Conservation (phyloP, 2,329 filamentous ascomycete genomes). For the Chlorencoelia australis region DNA sequence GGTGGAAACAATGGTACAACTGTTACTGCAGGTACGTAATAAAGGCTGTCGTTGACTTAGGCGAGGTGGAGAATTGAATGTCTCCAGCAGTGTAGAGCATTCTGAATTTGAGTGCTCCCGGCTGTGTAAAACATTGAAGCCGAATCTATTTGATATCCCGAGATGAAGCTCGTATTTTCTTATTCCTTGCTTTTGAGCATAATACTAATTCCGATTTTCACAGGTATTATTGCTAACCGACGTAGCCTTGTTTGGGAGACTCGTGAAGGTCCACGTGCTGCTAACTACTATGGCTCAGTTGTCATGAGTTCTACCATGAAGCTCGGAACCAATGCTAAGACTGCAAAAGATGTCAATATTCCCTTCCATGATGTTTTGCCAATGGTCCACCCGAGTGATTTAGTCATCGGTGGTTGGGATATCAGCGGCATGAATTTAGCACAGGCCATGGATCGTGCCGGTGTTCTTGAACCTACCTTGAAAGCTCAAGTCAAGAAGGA, state of each 20-base stretch:
- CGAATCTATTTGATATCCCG: too few relatives aligned
- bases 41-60: too few relatives aligned
- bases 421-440: slow-evolving; percentile 87
- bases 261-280: slow-evolving; percentile 70
- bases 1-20: slow-evolving; percentile 98
- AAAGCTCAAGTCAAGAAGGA: slow-evolving; percentile 88
- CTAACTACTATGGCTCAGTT: slow-evolving; percentile 98
- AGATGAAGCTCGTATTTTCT: too few relatives aligned
- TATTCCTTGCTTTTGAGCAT: too few relatives aligned
- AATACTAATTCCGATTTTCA: too few relatives aligned
- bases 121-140: too few relatives aligned
- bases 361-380: slow-evolving; percentile 90
- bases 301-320: slow-evolving; percentile 97
- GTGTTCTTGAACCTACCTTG: slow-evolving; percentile 88
- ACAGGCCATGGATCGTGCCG: slow-evolving; percentile 88
- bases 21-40: slow-evolving; percentile 90
- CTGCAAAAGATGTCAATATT: slow-evolving; percentile 84
- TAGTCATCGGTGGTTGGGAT: slow-evolving; percentile 94
- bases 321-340: slow-evolving; percentile 78
- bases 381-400: slow-evolving; percentile 95
- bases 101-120: too few relatives aligned
- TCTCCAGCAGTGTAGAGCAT: too few relatives aligned
- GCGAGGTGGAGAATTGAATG: too few relatives aligned
- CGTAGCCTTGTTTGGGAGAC: slow-evolving; percentile 83
- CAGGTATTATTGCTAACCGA: slow-evolving; percentile 93